Conservation (phyloP, 2,329 filamentous ascomycete genomes). For the Aphanocladium album region DNA sequence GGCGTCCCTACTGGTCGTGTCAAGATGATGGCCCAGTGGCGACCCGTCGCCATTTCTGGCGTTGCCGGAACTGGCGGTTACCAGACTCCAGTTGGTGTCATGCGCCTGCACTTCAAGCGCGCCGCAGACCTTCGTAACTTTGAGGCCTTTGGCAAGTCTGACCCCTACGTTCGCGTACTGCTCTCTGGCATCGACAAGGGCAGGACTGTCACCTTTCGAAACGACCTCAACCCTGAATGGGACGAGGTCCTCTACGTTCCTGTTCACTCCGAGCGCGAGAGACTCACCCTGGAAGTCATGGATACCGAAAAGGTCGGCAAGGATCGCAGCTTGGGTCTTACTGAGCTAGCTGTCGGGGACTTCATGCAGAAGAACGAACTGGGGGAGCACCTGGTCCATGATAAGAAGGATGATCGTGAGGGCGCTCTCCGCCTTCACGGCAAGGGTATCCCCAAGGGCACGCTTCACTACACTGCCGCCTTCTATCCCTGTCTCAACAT, state of each 20-base stretch:
- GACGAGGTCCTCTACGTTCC: conserved; percentile 95
- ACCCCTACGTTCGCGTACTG: conserved; percentile 85
- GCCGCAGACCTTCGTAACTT: conserved; percentile 83
- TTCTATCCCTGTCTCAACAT: conserved; percentile 90
- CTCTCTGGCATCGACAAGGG: conserved; percentile 87
- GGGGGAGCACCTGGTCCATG: conserved; percentile 76
- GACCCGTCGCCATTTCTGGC: conserved; percentile 82
- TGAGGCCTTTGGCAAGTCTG: conserved; percentile 93
- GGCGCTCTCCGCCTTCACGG: conserved; percentile 70
- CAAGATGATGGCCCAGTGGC: conserved; percentile 92
- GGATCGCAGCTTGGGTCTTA: conserved; percentile 77
- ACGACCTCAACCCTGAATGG: conserved; percentile 92
- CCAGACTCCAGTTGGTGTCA: conserved; percentile 86
- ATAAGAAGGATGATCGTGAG: conserved; percentile 63
- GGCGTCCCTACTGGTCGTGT: conserved; percentile 77
- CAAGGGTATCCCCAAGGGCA: conserved; percentile 71
- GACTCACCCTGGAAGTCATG: conserved; percentile 88
- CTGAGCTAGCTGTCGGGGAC: conserved; percentile 73
- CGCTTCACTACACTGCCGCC: conserved; percentile 72
- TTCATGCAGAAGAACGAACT: conserved; percentile 73
- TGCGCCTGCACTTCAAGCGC: conserved; percentile 86
- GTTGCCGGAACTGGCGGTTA: conserved; percentile 81
- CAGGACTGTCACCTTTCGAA: conserved; percentile 91
- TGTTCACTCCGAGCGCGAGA: conserved; percentile 78
- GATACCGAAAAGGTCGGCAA: conserved; percentile 89